A percentile compares a stretch with the other conserved stretches of the same genome.
These are phyloP conservation scores for Stentor coeruleus DNA, from an alignment of 73 alveolate species.

Conservation along the genomic window DNA sequence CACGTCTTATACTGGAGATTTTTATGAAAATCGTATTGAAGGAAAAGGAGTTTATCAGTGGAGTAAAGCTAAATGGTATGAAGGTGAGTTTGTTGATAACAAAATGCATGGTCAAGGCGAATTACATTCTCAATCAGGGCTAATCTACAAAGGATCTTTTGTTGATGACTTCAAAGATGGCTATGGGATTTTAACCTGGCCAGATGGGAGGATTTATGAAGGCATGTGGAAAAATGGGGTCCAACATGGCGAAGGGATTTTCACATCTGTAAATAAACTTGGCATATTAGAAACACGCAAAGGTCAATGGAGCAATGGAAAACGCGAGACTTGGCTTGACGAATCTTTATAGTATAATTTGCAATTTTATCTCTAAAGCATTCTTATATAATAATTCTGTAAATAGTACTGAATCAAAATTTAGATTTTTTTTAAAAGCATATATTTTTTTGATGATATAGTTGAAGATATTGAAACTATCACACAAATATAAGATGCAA, in stretches of 20 bases:
- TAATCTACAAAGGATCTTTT: slow-evolving; percentile 33
- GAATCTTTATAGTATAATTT: too few relatives aligned
- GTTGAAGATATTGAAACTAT: too few relatives aligned
- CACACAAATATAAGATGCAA: too few relatives aligned
- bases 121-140: slow-evolving; percentile 19
- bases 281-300: not conserved
- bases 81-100: slow-evolving; percentile 5
- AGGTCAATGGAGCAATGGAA: not conserved
- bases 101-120: not conserved
- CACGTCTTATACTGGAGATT: not conserved
- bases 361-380: too few relatives aligned
- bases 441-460: too few relatives aligned
- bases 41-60: not conserved
- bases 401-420: too few relatives aligned
- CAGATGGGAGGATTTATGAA: slow-evolving; percentile 35
- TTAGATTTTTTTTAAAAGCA: too few relatives aligned
- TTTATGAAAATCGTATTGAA: not conserved
- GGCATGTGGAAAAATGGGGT: slow-evolving; percentile 36
- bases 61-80: not conserved
- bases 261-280: not conserved
- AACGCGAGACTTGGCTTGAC: not conserved
- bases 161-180: slow-evolving; percentile 33
- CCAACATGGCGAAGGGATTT: slow-evolving; percentile 37
- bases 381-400: too few relatives aligned
- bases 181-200: slow-evolving; percentile 29